Evolutionary conservation across 164 flowering plant species (phyloP).

Genomic region (Platanus orientalis): DNA sequence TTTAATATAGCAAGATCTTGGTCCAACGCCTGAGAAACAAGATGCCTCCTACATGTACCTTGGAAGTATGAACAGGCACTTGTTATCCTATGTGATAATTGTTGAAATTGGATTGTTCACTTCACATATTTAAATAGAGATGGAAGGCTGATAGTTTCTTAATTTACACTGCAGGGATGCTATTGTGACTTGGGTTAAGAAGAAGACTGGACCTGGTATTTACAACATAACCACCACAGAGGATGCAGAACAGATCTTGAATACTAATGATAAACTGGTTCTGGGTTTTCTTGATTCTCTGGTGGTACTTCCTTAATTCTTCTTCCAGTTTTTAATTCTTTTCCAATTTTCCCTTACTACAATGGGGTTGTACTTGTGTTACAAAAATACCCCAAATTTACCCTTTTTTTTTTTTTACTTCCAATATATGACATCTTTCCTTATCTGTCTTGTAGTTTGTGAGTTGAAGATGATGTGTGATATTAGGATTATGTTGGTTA

Average conservation of each 20-base stretch:
- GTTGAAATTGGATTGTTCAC: neutral
- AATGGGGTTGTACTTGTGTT: neutral
- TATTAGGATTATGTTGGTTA: no score
- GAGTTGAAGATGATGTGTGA: no score
- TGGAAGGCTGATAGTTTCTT: slow-evolving; percentile 6
- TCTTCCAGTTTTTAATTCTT: no score
- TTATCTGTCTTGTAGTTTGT: no score
- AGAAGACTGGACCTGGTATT: slow-evolving; percentile 85
- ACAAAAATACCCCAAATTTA: no score
- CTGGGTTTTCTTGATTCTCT: slow-evolving; percentile 76
- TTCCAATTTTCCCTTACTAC: neutral
- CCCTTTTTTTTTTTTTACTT: no score
- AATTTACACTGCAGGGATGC: slow-evolving; percentile 49
- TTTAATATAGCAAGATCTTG: no score
- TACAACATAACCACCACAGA: slow-evolving; percentile 59
- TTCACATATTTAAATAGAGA: neutral
- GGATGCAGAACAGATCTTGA: slow-evolving; percentile 68
- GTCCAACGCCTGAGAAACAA: no score
- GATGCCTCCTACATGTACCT: no score
- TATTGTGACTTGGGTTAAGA: slow-evolving; percentile 89
- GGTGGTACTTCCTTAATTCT: slow-evolving; percentile 54
- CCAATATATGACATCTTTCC: no score
- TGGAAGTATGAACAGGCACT: neutral
- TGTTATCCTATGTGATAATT: neutral
- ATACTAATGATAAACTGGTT: slow-evolving; percentile 59